phyloP scores from a whole-genome alignment of 2,329 filamentous ascomycete genomes.

The Didymella pomorum region DNA sequence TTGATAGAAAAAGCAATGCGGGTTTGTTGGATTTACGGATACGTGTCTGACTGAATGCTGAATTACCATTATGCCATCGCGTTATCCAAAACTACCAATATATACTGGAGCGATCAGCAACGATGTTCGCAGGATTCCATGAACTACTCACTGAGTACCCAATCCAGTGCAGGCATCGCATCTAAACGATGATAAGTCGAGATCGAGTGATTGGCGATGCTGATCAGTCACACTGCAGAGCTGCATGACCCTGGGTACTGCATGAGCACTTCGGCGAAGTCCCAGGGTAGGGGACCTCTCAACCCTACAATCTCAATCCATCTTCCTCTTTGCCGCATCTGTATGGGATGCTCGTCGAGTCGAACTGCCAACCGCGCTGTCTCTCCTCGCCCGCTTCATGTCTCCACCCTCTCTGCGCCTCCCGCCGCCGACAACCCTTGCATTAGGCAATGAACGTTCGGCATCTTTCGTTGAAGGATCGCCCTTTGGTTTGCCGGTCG shows the following conservation, averaged over 20 bases:
- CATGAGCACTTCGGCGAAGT: not conserved
- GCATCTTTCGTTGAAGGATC: constrained; percentile 3
- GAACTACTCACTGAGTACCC: not conserved
- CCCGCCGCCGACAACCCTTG: constrained; percentile 7
- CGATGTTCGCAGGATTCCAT: not conserved
- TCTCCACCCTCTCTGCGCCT: constrained; percentile 1
- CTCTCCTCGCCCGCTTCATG: not conserved
- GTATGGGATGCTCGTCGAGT: not conserved
- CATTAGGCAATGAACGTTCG: constrained; percentile 12
- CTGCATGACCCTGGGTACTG: not conserved
- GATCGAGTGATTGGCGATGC: constrained; percentile 8
- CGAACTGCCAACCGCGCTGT: not conserved
- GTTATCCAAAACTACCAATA: constrained; percentile 9
- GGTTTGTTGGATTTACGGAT: not conserved
- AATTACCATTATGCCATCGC: not conserved
- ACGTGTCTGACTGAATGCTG: constrained; percentile 4
- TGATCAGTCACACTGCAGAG: constrained; percentile 1
- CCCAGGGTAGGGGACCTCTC: constrained; percentile 1
- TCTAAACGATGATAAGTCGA: not conserved
- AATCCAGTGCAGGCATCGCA: not conserved
- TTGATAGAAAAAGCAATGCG: constrained; percentile 5
- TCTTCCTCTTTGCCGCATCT: not conserved
- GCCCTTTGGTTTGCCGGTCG: not conserved
- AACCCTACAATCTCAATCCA: not conserved
- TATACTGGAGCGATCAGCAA: constrained; percentile 1